phyloP scores from a whole-genome alignment of 352 stramenopile species.

The Phytopythium oedochilum region DNA sequence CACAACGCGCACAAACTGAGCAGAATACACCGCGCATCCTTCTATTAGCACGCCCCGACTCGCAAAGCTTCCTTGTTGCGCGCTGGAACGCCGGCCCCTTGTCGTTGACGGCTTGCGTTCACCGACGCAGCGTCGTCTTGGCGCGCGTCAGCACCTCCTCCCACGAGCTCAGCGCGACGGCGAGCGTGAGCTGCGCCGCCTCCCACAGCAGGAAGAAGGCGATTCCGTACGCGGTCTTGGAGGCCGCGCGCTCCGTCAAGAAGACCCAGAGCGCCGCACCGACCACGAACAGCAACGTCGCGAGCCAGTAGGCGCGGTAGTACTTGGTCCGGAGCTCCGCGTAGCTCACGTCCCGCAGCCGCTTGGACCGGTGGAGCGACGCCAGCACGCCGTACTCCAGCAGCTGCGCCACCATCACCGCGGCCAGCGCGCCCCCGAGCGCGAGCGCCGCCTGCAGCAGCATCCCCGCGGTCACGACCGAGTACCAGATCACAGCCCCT shows the following conservation, averaged over 20 bases:
- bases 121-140: constrained; percentile 16
- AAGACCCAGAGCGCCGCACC: constrained; percentile 50
- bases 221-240: constrained; percentile 42
- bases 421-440: constrained; percentile 29
- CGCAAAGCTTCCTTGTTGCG: too few species aligned
- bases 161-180: constrained; percentile 55
- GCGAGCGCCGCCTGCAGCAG: constrained; percentile 14
- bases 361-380: constrained; percentile 43
- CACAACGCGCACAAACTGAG: background rate
- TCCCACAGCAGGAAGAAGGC: constrained; percentile 48
- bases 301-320: constrained; percentile 67
- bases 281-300: constrained; percentile 34
- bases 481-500: background rate
- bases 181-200: constrained; percentile 45
- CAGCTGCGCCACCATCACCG: constrained; percentile 61
- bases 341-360: constrained; percentile 28
- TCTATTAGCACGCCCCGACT: background rate
- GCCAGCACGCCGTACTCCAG: constrained; percentile 23
- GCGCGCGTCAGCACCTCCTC: constrained; percentile 36
- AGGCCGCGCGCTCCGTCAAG: constrained; percentile 41
- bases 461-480: constrained; percentile 9
- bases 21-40: too few species aligned
- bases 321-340: constrained; percentile 37
- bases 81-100: too few species aligned
- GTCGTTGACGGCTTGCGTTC: background rate